Percentiles rank a stretch among this genome's conserved stretches.
Evolutionary conservation across 306 rosid genomes (phyloP).

Genomic region (Adenanthera pavonina): DNA sequence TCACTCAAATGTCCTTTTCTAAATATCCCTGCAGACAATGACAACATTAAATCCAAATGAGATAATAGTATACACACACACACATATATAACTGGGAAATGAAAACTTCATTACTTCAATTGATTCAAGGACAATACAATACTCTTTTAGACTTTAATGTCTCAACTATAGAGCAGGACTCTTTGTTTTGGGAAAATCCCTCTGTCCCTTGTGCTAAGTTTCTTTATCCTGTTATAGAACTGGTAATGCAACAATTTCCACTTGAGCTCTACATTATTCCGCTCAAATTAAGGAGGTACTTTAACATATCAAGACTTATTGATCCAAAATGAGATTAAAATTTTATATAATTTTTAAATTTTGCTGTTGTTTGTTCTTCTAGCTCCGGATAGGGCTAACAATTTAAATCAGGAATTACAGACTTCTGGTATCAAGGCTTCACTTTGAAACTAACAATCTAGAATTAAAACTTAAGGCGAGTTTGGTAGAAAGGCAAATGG

Average conservation of each 20-base stretch:
- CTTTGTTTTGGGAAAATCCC: slow-evolving; percentile 1
- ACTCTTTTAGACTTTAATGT: neutral
- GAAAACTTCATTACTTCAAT: neutral
- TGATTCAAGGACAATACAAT: neutral
- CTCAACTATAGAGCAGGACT: neutral
- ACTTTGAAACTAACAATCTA: neutral
- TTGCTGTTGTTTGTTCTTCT: neutral
- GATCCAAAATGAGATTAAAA: neutral
- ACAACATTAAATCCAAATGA: neutral
- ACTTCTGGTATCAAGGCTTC: neutral
- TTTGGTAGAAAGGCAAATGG: neutral
- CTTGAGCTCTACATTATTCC: neutral
- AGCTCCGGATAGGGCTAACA: neutral
- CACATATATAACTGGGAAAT: neutral
- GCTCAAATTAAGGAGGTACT: neutral
- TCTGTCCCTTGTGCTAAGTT: neutral
- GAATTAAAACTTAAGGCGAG: neutral
- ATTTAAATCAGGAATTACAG: neutral
- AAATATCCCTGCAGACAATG: slow-evolving; percentile 12
- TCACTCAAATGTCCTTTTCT: neutral
- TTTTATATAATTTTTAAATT: neutral
- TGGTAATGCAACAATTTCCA: neutral
- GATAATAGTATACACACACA: neutral
- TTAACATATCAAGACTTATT: neutral
- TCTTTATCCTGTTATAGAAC: neutral